These are phyloP conservation scores for Musa troglodytarum DNA, from an alignment of 176 grass and related monocot genomes.

Conservation along the genomic window DNA sequence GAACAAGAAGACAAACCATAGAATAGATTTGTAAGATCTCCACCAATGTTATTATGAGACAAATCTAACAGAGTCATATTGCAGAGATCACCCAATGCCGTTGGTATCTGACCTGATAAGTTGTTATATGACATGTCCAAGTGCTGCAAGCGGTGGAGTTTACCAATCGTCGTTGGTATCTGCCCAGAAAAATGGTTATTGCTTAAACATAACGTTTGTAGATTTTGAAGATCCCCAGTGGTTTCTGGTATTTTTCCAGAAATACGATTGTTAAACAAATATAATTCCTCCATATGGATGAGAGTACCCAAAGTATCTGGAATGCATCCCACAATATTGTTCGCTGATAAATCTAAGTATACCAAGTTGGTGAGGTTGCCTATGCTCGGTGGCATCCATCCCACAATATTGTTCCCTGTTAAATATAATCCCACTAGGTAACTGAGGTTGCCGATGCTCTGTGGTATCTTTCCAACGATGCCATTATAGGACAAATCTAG, in stretches of 20 bases:
- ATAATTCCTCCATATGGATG: too few relatives aligned
- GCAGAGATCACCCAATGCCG: background rate
- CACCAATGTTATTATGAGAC: background rate
- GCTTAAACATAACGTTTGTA: too few relatives aligned
- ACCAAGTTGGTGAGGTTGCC: too few relatives aligned
- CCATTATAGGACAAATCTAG: background rate
- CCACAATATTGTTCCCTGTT: too few relatives aligned
- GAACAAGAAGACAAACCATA: background rate
- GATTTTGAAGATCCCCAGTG: too few relatives aligned
- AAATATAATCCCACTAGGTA: too few relatives aligned
- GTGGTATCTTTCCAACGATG: constrained; percentile 11
- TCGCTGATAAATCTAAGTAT: background rate
- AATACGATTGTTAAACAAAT: too few relatives aligned
- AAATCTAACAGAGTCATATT: background rate
- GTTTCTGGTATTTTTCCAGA: too few relatives aligned
- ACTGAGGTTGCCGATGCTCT: constrained; percentile 22
- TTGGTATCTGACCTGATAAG: background rate
- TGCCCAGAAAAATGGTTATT: too few relatives aligned
- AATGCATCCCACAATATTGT: too few relatives aligned
- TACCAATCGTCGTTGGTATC: background rate
- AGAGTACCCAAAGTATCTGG: too few relatives aligned
- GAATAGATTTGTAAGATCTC: background rate
- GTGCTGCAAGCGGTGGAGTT: background rate
- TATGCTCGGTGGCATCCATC: too few relatives aligned
- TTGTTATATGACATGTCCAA: background rate